Evolutionary conservation across 2,329 filamentous ascomycete species (phyloP).

Genomic region (Atkinsonella texensis): DNA sequence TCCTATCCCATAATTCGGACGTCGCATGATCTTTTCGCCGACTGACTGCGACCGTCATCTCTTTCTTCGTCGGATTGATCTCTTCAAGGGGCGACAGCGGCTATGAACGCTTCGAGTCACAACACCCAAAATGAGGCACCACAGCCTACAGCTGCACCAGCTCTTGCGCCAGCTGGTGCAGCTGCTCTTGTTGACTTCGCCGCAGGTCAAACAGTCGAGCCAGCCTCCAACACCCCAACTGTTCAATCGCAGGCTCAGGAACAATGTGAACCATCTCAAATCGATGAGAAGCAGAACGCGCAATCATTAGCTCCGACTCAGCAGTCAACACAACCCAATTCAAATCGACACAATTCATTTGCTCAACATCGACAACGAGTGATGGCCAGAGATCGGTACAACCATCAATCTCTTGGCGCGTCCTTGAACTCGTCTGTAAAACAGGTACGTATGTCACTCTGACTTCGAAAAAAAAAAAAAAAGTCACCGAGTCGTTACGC

Average conservation of each 20-base stretch:
- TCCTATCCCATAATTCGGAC: neutral
- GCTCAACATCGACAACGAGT: constrained; percentile 15
- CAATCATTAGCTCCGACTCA: constrained; percentile 8
- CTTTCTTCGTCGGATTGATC: constrained; percentile 1
- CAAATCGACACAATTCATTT: constrained; percentile 10
- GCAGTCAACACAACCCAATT: constrained; percentile 3
- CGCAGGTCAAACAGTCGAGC: neutral
- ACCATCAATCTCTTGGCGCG: constrained; percentile 54
- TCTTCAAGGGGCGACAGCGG: neutral
- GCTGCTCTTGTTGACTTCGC: neutral
- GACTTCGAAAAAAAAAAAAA: too few species aligned
- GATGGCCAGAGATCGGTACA: constrained; percentile 39
- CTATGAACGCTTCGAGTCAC: constrained; percentile 4
- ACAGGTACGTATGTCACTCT: constrained; percentile 39
- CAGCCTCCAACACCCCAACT: neutral
- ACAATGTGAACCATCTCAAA: constrained; percentile 6
- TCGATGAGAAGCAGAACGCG: constrained; percentile 5
- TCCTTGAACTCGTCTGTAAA: constrained; percentile 54
- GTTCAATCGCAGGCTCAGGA: constrained; percentile 7
- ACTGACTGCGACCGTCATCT: neutral
- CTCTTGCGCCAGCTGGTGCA: constrained; percentile 3
- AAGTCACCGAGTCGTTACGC: too few species aligned
- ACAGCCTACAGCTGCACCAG: neutral
- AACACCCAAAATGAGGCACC: neutral
- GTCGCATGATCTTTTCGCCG: neutral